These are phyloP conservation scores for Candida chilensis DNA, from an alignment of 805 yeast species.

Conservation along the genomic window DNA sequence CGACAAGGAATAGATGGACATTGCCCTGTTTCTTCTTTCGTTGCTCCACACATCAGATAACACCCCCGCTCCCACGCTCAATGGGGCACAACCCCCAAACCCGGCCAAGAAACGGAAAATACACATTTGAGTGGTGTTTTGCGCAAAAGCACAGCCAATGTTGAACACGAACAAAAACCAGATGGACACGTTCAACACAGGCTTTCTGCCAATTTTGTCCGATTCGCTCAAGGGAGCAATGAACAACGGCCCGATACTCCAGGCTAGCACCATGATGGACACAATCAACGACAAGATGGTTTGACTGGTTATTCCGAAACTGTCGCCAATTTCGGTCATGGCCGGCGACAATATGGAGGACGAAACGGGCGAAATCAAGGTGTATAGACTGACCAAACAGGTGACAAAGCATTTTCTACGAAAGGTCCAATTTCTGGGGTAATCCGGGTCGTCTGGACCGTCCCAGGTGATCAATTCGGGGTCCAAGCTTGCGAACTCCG, in stretches of 20 bases:
- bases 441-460: constrained; percentile 46
- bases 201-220: constrained; percentile 43
- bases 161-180: constrained; percentile 40
- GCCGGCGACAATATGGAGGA: constrained; percentile 61
- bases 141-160: constrained; percentile 54
- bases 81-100: constrained; percentile 57
- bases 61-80: constrained; percentile 63
- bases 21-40: constrained; percentile 40
- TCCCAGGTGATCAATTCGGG: constrained; percentile 68
- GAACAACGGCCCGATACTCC: constrained; percentile 60
- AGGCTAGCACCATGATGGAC: constrained; percentile 58
- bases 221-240: constrained; percentile 64
- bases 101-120: constrained; percentile 59
- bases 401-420: constrained; percentile 32
- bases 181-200: constrained; percentile 43
- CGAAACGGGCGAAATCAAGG: constrained; percentile 53
- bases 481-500: constrained; percentile 43
- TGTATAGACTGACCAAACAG: constrained; percentile 39
- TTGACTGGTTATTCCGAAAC: constrained; percentile 29
- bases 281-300: constrained; percentile 45
- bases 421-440: constrained; percentile 57
- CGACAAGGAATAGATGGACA: constrained; percentile 50
- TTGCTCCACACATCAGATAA: constrained; percentile 53
- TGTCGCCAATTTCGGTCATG: constrained; percentile 32
- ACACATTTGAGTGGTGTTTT: constrained; percentile 49